Percentiles rank a stretch among this genome's conserved stretches.
phyloP scores from a whole-genome alignment of 2,329 filamentous ascomycete genomes.

The Pseudogymnoascus sp. region DNA sequence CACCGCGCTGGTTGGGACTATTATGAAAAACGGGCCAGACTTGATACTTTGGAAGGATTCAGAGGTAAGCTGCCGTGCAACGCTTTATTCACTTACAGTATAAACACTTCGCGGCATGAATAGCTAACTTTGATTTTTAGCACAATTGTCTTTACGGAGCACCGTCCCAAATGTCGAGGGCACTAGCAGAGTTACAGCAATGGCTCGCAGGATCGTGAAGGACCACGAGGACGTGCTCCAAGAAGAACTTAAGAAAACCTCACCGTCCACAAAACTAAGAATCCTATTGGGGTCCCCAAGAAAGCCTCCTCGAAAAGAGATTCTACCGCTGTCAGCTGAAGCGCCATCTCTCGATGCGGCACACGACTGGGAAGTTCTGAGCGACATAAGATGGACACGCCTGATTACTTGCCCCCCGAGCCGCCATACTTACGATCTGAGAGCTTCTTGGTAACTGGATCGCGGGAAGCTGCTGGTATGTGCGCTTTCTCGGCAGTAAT shows the following conservation, averaged over 20 bases:
- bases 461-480: background rate
- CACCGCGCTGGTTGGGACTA: background rate
- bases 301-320: background rate
- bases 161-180: background rate
- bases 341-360: background rate
- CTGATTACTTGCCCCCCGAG: no score
- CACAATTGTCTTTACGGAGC: background rate
- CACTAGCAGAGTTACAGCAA: background rate
- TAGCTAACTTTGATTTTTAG: background rate
- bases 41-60: background rate
- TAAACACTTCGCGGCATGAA: background rate
- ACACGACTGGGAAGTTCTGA: no score
- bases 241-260: background rate
- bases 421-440: no score
- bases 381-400: no score
- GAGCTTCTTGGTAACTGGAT: no score
- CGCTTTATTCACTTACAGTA: background rate
- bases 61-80: background rate
- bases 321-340: background rate
- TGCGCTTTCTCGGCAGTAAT: background rate
- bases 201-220: background rate
- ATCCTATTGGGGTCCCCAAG: background rate
- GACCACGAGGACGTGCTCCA: background rate
- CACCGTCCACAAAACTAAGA: background rate
- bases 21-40: background rate